Conservation (phyloP, 140 eudicot species). For the Senecio squalidus region DNA sequence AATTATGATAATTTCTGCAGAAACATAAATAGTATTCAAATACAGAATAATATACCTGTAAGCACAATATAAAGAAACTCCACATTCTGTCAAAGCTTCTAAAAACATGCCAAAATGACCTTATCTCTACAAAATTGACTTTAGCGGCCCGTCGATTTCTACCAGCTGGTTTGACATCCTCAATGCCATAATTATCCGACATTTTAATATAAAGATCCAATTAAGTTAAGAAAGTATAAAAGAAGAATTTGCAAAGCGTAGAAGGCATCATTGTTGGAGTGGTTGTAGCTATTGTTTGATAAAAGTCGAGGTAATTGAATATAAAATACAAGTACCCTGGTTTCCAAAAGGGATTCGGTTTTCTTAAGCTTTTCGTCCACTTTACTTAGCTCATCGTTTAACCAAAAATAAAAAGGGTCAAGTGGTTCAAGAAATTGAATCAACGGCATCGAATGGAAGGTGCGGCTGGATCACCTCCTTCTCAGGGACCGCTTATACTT, state of each 20-base stretch:
- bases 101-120: conserved; percentile 90
- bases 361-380: too few relatives aligned
- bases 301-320: too few relatives aligned
- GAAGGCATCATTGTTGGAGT: conserved; percentile 3
- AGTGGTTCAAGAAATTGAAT: neutral
- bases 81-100: too few relatives aligned
- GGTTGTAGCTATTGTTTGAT: too few relatives aligned
- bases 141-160: conserved; percentile 79
- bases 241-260: neutral
- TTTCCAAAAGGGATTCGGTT: too few relatives aligned
- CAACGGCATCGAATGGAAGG: too few relatives aligned
- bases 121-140: conserved; percentile 93
- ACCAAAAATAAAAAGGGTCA: neutral
- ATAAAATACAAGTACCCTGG: too few relatives aligned
- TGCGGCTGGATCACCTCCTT: too few relatives aligned
- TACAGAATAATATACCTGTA: conserved; percentile 51
- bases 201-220: neutral
- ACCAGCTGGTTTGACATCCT: conserved; percentile 60
- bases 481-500: neutral
- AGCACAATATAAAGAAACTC: conserved; percentile 84
- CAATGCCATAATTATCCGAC: neutral
- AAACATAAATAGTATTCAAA: neutral
- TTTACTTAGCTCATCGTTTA: too few relatives aligned
- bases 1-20: neutral
- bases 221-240: neutral